Percentiles rank a stretch among this genome's conserved stretches.
These are phyloP conservation scores for Ligustrum vulgare DNA, from an alignment of 257 asterid genomes.

Conservation along the genomic window DNA sequence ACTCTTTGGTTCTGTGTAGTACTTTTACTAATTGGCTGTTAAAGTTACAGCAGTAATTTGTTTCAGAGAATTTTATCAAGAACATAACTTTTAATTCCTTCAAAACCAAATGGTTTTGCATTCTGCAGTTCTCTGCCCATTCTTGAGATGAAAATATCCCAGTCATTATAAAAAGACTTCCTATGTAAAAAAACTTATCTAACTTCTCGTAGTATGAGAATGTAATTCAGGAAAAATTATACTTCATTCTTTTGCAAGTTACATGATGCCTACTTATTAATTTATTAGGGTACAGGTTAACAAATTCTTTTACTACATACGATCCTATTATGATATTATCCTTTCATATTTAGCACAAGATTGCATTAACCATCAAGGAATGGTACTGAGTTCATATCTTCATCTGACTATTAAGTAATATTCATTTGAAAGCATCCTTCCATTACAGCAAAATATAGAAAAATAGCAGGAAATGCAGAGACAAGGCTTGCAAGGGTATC, in stretches of 20 bases:
- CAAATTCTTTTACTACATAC: background rate
- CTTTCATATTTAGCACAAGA: background rate
- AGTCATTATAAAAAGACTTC: background rate
- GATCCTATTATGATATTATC: background rate
- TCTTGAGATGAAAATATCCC: background rate
- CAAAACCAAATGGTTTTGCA: background rate
- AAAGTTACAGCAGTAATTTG: background rate
- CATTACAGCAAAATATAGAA: background rate
- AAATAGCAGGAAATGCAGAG: background rate
- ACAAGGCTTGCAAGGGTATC: slow-evolving; percentile 9
- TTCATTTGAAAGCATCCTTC: background rate
- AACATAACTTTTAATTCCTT: background rate
- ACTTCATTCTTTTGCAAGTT: background rate
- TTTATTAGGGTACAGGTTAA: background rate
- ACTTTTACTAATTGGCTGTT: background rate
- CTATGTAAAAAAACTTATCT: background rate
- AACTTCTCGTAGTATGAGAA: background rate
- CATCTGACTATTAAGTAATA: background rate
- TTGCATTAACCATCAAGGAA: background rate
- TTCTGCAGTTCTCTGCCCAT: background rate
- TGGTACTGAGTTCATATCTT: background rate
- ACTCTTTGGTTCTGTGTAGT: background rate
- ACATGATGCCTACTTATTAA: background rate
- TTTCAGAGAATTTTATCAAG: background rate
- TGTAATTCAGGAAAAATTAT: background rate